Percentiles rank a stretch among this genome's conserved stretches.
These are phyloP conservation scores for Suillus plorans DNA, from an alignment of 768 basidiomycete genomes.

Conservation along the genomic window DNA sequence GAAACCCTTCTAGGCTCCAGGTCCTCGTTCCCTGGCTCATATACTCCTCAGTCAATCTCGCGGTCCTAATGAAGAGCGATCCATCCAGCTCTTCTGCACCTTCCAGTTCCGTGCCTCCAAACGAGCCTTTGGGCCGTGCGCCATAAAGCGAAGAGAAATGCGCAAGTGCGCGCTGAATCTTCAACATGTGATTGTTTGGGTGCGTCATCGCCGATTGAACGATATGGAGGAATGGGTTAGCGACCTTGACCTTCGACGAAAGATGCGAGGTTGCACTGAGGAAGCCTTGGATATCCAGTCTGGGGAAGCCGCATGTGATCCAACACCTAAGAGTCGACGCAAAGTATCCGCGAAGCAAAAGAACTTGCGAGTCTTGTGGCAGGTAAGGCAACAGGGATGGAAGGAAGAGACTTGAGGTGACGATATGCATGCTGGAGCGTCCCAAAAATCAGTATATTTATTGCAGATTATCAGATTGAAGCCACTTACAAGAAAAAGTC, in stretches of 20 bases:
- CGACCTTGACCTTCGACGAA: constrained; percentile 2
- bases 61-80: constrained; percentile 32
- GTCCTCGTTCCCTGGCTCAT: constrained; percentile 24
- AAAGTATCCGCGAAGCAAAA: constrained; percentile 32
- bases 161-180: constrained; percentile 34
- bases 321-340: constrained; percentile 25
- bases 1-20: constrained; percentile 31
- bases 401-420: constrained; percentile 32
- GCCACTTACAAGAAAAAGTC: constrained; percentile 52
- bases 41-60: constrained; percentile 30
- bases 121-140: constrained; percentile 21
- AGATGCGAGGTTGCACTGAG: constrained; percentile 20
- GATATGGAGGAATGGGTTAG: constrained; percentile 42
- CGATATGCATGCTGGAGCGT: constrained; percentile 25
- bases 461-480: neutral
- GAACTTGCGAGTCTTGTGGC: constrained; percentile 18
- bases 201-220: constrained; percentile 38
- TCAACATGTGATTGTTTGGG: constrained; percentile 33
- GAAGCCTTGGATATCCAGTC: constrained; percentile 30
- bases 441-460: neutral
- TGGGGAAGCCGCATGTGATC: constrained; percentile 29
- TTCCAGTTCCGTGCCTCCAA: constrained; percentile 26
- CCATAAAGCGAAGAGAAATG: constrained; percentile 32
- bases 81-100: constrained; percentile 35
- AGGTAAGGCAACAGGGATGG: constrained; percentile 21